A percentile compares a stretch with the other conserved stretches of the same genome.
phyloP scores from a whole-genome alignment of 495 filamentous ascomycete genomes.

The Aspergillus ostianus region DNA sequence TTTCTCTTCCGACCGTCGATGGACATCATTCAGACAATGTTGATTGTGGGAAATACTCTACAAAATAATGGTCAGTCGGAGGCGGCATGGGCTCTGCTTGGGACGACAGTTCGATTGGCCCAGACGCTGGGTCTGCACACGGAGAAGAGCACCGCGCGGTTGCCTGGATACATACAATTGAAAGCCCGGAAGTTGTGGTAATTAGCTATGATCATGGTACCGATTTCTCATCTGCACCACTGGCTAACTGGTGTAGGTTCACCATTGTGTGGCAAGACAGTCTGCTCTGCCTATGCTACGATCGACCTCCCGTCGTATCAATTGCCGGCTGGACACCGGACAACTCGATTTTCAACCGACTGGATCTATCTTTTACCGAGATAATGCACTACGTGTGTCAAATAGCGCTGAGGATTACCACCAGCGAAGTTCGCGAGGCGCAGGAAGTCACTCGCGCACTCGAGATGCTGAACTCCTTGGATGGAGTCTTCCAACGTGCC shows the following conservation, averaged over 20 bases:
- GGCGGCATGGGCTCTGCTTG: conserved; percentile 47
- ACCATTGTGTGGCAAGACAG: conserved; percentile 39
- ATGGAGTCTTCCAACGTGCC: conserved; percentile 21
- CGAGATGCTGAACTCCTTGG: conserved; percentile 23
- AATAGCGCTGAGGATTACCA: conserved; percentile 26
- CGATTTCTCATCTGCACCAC: not conserved
- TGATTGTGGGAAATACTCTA: conserved; percentile 47
- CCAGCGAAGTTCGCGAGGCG: conserved; percentile 6
- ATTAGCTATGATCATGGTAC: not conserved
- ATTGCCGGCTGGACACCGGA: conserved; percentile 25
- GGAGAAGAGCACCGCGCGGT: conserved; percentile 23
- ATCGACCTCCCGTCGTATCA: conserved; percentile 33
- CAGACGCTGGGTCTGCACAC: conserved; percentile 46
- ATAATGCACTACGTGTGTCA: conserved; percentile 33
- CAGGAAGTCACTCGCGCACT: conserved; percentile 18
- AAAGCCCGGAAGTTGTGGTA: conserved; percentile 32
- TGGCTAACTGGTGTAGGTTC: conserved; percentile 20
- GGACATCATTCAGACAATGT: conserved; percentile 40
- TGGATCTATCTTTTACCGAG: conserved; percentile 27
- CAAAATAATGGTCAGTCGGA: conserved; percentile 50
- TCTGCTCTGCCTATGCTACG: conserved; percentile 35
- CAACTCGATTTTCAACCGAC: conserved; percentile 3
- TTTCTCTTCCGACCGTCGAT: conserved; percentile 47
- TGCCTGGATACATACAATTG: conserved; percentile 25
- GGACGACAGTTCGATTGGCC: conserved; percentile 43